phyloP scores from a whole-genome alignment of 371 early-diverging fungal genomes.

The Parasitella parasitica region DNA sequence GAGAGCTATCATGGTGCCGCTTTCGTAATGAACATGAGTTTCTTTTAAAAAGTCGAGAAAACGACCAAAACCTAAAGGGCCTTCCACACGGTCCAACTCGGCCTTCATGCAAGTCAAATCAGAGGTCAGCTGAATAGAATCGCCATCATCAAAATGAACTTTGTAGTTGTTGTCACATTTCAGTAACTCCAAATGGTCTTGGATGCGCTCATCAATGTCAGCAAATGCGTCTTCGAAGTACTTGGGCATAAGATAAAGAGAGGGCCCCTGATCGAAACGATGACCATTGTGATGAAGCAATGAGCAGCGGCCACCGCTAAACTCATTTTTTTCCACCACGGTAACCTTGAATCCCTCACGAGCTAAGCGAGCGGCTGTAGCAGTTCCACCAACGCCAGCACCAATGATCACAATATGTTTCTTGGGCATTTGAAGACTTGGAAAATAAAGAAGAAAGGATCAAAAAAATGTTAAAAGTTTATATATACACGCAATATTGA shows the following conservation, averaged over 20 bases:
- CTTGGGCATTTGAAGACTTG: conserved; percentile 10
- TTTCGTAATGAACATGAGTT: conserved; percentile 55
- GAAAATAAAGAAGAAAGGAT: neutral
- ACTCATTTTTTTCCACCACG: conserved; percentile 62
- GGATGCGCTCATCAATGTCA: conserved; percentile 56
- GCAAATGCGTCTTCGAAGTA: conserved; percentile 55
- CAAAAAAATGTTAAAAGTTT: no score
- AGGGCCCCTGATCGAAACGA: conserved; percentile 69
- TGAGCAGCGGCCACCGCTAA: conserved; percentile 61
- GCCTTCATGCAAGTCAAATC: conserved; percentile 54
- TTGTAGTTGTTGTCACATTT: conserved; percentile 65
- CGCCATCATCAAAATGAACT: conserved; percentile 59
- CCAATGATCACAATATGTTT: conserved; percentile 52
- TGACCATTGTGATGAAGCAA: conserved; percentile 50
- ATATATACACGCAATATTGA: no score
- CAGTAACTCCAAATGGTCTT: conserved; percentile 52
- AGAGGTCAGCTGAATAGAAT: conserved; percentile 47
- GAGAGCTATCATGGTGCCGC: conserved; percentile 48
- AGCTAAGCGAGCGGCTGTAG: conserved; percentile 60
- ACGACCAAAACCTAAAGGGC: conserved; percentile 38
- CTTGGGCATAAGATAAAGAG: conserved; percentile 63
- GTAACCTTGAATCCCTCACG: conserved; percentile 55
- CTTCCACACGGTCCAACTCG: conserved; percentile 59
- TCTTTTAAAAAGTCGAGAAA: conserved; percentile 56
- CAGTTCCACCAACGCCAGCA: conserved; percentile 63